Conservation (phyloP, 305 asterid species). For the Stenogyne calaminthoides region DNA sequence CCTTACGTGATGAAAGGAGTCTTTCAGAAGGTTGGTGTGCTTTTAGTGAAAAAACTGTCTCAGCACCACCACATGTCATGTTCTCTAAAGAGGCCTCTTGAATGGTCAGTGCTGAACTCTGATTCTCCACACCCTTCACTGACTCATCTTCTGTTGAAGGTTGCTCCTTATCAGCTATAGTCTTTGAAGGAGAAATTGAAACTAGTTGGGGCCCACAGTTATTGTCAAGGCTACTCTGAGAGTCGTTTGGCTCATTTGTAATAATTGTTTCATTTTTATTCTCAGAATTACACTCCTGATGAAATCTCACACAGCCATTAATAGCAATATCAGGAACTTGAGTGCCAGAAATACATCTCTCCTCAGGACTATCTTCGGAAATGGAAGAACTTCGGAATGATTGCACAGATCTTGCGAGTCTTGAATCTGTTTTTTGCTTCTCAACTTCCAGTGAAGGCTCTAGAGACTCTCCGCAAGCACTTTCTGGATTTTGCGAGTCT, state of each 20-base stretch:
- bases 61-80: slow-evolving; percentile 39
- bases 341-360: slow-evolving; percentile 33
- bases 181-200: slow-evolving; percentile 28
- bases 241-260: slow-evolving; percentile 34
- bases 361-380: slow-evolving; percentile 36
- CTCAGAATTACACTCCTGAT: slow-evolving; percentile 34
- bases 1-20: slow-evolving; percentile 77
- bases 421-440: slow-evolving; percentile 24
- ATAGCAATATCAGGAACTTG: slow-evolving; percentile 36
- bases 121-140: slow-evolving; percentile 35
- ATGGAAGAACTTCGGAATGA: slow-evolving; percentile 34
- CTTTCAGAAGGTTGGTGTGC: slow-evolving; percentile 60
- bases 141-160: slow-evolving; percentile 35
- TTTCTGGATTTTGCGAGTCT: slow-evolving; percentile 17
- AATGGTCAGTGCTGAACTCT: slow-evolving; percentile 33
- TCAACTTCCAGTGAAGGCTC: slow-evolving; percentile 27
- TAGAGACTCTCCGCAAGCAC: slow-evolving; percentile 19
- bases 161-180: slow-evolving; percentile 38
- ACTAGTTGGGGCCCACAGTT: slow-evolving; percentile 27
- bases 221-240: slow-evolving; percentile 31
- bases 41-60: slow-evolving; percentile 36
- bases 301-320: slow-evolving; percentile 31
- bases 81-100: slow-evolving; percentile 33
- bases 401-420: slow-evolving; percentile 27
- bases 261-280: slow-evolving; percentile 35